A percentile compares a stretch with the other conserved stretches of the same genome.
phyloP scores from a whole-genome alignment of 2,329 filamentous ascomycete genomes.

The Nemania serpens region DNA sequence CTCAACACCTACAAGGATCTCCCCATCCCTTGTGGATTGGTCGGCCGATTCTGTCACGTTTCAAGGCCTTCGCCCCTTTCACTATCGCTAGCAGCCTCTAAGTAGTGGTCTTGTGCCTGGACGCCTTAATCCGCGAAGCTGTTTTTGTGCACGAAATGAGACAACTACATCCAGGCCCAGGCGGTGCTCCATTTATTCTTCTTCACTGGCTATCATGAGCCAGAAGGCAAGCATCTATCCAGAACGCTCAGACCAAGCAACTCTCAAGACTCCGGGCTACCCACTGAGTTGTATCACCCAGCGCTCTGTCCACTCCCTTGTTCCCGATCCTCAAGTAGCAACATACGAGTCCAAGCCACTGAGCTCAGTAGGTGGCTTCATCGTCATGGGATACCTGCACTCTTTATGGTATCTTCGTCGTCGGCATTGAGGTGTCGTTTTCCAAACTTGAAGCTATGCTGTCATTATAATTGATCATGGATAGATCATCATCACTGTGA shows the following conservation, averaged over 20 bases:
- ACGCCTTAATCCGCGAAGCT: constrained; percentile 15
- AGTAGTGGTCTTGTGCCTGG: constrained; percentile 31
- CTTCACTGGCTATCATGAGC: neutral
- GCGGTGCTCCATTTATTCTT: neutral
- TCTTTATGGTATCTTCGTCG: neutral
- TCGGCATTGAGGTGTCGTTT: neutral
- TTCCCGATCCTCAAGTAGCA: too few species aligned
- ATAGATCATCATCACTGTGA: constrained; percentile 6
- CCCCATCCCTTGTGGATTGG: constrained; percentile 30
- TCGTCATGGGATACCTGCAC: constrained; percentile 1
- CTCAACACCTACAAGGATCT: constrained; percentile 47
- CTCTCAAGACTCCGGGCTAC: neutral
- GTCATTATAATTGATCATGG: constrained; percentile 27
- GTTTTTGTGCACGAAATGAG: constrained; percentile 17
- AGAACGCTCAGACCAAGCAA: constrained; percentile 3
- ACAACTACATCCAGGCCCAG: constrained; percentile 1
- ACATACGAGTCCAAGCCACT: neutral
- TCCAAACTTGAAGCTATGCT: constrained; percentile 13
- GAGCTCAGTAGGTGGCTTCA: neutral
- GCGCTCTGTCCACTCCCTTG: neutral
- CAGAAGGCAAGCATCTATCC: neutral
- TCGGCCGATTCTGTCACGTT: constrained; percentile 35
- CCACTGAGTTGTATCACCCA: neutral
- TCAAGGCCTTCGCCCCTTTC: constrained; percentile 33
- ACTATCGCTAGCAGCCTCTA: constrained; percentile 28